phyloP scores from a whole-genome alignment of 148 eudicot genomes.

The Rhododendron williamsianum region DNA sequence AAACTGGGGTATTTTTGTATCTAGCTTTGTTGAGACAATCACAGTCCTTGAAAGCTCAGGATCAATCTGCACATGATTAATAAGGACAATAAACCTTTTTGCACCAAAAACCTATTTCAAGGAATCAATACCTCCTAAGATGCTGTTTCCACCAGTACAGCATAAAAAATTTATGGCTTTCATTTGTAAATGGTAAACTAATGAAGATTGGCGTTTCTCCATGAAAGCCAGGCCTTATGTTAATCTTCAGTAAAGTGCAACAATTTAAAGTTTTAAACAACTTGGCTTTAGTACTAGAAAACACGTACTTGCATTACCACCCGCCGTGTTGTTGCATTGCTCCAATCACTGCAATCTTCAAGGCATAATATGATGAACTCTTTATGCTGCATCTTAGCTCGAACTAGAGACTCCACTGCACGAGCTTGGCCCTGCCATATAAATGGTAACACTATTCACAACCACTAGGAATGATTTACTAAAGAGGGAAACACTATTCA shows the following conservation, averaged over 20 bases:
- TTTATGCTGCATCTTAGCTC: constrained; percentile 96
- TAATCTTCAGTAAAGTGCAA: not conserved
- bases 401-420: constrained; percentile 89
- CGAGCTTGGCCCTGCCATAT: constrained; percentile 78
- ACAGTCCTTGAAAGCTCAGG: constrained; percentile 97
- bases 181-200: not conserved
- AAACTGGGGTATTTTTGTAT: constrained; percentile 94
- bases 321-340: constrained; percentile 90
- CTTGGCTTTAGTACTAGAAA: not conserved
- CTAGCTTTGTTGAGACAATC: constrained; percentile 92
- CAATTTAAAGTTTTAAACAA: not conserved
- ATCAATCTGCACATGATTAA: constrained; percentile 49
- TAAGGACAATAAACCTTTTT: not conserved
- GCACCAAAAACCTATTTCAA: not conserved
- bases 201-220: not conserved
- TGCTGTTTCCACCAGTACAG: not conserved
- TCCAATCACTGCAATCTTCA: constrained; percentile 98
- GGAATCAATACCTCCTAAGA: not conserved
- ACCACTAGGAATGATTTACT: not conserved
- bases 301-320: constrained; percentile 92
- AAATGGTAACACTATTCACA: constrained; percentile 7
- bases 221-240: not conserved
- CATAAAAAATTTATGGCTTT: not conserved
- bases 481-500: constrained; percentile 3
- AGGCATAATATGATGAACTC: constrained; percentile 93